Conservation (phyloP, 805 yeast genomes). For the Saccharomycopsis fodiens region DNA sequence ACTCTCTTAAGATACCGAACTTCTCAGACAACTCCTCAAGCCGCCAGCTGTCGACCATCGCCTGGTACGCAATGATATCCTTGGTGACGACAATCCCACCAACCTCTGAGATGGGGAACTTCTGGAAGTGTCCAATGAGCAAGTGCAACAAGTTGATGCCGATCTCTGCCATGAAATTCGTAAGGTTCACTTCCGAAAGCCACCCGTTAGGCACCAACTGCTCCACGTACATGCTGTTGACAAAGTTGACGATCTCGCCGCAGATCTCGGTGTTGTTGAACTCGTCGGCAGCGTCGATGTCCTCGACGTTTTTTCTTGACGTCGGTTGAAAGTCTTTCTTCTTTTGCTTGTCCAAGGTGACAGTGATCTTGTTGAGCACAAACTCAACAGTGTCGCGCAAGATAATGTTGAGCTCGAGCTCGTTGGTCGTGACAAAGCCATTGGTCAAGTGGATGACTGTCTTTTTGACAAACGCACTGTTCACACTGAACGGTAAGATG, state of each 20-base stretch:
- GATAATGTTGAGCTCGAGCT: constrained; percentile 57
- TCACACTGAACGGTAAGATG: constrained; percentile 64
- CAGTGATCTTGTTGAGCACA: constrained; percentile 41
- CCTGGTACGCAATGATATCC: constrained; percentile 73
- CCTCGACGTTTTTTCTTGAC: constrained; percentile 21
- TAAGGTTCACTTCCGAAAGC: constrained; percentile 33
- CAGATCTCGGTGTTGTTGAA: constrained; percentile 65
- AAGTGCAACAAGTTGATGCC: constrained; percentile 52
- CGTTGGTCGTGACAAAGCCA: constrained; percentile 50
- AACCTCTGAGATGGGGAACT: constrained; percentile 64
- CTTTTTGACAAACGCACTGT: constrained; percentile 47
- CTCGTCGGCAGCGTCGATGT: constrained; percentile 24
- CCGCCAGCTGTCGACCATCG: constrained; percentile 59
- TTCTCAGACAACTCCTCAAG: constrained; percentile 52
- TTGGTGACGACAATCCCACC: constrained; percentile 81
- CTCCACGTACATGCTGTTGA: constrained; percentile 32
- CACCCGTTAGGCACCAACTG: constrained; percentile 14
- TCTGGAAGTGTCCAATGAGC: constrained; percentile 65
- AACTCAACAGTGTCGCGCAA: constrained; percentile 50
- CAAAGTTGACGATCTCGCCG: constrained; percentile 48
- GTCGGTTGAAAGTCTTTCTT: constrained; percentile 56
- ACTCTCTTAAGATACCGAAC: constrained; percentile 67
- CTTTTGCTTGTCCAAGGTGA: constrained; percentile 57
- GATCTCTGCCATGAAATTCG: constrained; percentile 42
- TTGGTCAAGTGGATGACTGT: constrained; percentile 58